Conservation (phyloP, 169 alveolate genomes). For the Nephromyces sp. region DNA sequence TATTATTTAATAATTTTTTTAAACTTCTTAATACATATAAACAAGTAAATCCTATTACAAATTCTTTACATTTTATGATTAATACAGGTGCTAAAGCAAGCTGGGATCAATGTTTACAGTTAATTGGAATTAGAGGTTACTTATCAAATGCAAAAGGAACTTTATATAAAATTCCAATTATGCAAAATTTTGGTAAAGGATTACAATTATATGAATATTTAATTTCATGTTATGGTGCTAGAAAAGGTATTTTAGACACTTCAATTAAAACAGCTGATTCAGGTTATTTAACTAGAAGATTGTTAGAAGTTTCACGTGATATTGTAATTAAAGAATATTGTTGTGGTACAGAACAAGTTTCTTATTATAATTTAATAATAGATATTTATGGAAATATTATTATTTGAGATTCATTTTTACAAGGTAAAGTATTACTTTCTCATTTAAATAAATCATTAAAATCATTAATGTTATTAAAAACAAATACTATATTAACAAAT, state of each 20-base stretch:
- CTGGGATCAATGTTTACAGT: conserved; percentile 28
- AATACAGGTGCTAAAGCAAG: conserved; percentile 40
- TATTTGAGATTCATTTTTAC: neutral
- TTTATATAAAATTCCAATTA: conserved; percentile 8
- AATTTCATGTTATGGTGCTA: conserved; percentile 39
- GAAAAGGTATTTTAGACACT: conserved; percentile 43
- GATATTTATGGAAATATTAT: conserved; percentile 6
- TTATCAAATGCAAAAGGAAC: conserved; percentile 12
- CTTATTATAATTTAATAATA: conserved; percentile 1
- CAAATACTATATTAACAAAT: neutral
- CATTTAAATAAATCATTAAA: neutral
- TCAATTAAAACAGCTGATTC: conserved; percentile 38
- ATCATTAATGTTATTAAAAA: neutral
- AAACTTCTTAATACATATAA: conserved; percentile 26
- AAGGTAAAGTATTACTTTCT: neutral
- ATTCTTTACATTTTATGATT: conserved; percentile 15
- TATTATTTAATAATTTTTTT: conserved; percentile 6
- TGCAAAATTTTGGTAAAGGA: conserved; percentile 32
- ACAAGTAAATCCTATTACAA: conserved; percentile 21
- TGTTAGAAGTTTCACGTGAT: conserved; percentile 36
- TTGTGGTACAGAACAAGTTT: conserved; percentile 18
- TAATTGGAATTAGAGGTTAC: conserved; percentile 30
- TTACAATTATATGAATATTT: conserved; percentile 32
- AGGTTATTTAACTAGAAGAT: conserved; percentile 41
- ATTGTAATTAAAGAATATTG: conserved; percentile 22